These are phyloP conservation scores for Candida railenensis DNA, from an alignment of 805 yeast genomes.

Conservation along the genomic window DNA sequence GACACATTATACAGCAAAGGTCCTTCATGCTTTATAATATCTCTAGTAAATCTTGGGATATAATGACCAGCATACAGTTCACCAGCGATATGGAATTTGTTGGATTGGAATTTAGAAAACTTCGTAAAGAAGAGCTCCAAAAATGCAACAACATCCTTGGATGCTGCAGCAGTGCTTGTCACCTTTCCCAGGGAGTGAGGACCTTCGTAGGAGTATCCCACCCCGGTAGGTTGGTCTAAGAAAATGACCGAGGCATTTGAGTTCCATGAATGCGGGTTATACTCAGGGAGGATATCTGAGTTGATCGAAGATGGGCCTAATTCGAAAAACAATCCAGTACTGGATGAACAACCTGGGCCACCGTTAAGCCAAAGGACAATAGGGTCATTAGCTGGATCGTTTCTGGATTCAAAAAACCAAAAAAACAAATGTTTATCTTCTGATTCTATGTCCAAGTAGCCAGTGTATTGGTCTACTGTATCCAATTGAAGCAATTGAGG, in stretches of 20 bases:
- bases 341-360: slow-evolving; percentile 94
- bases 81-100: slow-evolving; percentile 84
- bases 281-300: slow-evolving; percentile 62
- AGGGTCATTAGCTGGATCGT: slow-evolving; percentile 84
- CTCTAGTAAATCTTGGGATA: slow-evolving; percentile 84
- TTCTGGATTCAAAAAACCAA: slow-evolving; percentile 92
- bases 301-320: slow-evolving; percentile 84
- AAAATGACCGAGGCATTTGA: slow-evolving; percentile 85
- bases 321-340: slow-evolving; percentile 88
- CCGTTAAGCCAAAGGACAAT: slow-evolving; percentile 91
- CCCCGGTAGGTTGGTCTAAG: slow-evolving; percentile 92
- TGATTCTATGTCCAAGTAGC: slow-evolving; percentile 35
- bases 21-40: slow-evolving; percentile 63
- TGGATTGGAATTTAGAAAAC: slow-evolving; percentile 64
- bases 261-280: slow-evolving; percentile 90
- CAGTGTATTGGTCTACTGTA: slow-evolving; percentile 36
- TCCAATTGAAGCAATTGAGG: slow-evolving; percentile 39
- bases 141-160: slow-evolving; percentile 82
- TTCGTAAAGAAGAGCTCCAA: slow-evolving; percentile 78
- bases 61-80: slow-evolving; percentile 95
- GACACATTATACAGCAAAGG: slow-evolving; percentile 42
- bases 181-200: slow-evolving; percentile 46
- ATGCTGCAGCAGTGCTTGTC: slow-evolving; percentile 75
- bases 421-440: slow-evolving; percentile 77
- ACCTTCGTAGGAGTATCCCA: slow-evolving; percentile 81